Conservation (phyloP, 23 red algal genomes). For the Pyropia yezoensis region DNA sequence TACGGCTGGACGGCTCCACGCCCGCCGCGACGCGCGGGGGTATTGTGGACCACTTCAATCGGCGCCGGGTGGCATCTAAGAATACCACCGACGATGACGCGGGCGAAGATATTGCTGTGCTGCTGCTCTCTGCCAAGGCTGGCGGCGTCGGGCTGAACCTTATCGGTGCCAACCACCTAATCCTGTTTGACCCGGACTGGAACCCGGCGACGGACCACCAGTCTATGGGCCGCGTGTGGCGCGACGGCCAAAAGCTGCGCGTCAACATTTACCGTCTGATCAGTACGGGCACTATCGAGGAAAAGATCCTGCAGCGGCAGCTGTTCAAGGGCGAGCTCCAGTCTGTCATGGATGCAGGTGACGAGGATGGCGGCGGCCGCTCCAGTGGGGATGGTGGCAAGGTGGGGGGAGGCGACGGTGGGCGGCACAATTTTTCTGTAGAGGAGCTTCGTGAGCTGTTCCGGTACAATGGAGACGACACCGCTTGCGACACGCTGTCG, state of each 20-base stretch:
- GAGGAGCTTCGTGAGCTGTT: conserved; percentile 53
- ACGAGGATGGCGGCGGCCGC: not conserved
- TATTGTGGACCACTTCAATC: conserved; percentile 77
- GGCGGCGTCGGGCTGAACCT: conserved; percentile 91
- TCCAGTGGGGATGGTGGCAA: not conserved
- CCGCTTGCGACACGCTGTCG: conserved; percentile 43
- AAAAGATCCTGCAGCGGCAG: conserved; percentile 95
- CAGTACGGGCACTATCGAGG: conserved; percentile 82
- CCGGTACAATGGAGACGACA: conserved; percentile 20
- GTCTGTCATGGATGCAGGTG: conserved; percentile 27
- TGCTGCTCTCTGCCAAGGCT: conserved; percentile 76
- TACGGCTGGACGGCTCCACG: conserved; percentile 84
- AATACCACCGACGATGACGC: not conserved
- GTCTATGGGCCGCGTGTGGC: conserved; percentile 85
- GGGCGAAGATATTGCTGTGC: conserved; percentile 12
- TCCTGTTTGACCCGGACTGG: conserved; percentile 97
- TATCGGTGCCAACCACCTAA: conserved; percentile 89
- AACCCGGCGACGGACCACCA: conserved; percentile 88
- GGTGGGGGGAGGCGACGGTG: not conserved
- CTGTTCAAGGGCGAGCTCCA: conserved; percentile 83
- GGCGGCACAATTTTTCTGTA: conserved; percentile 46
- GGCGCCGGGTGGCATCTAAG: conserved; percentile 6
- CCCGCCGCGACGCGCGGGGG: conserved; percentile 40
- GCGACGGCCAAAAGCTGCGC: conserved; percentile 79
- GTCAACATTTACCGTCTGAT: conserved; percentile 83